phyloP scores from a whole-genome alignment of 441 rosid species.

The Arabidopsis hybrid region DNA sequence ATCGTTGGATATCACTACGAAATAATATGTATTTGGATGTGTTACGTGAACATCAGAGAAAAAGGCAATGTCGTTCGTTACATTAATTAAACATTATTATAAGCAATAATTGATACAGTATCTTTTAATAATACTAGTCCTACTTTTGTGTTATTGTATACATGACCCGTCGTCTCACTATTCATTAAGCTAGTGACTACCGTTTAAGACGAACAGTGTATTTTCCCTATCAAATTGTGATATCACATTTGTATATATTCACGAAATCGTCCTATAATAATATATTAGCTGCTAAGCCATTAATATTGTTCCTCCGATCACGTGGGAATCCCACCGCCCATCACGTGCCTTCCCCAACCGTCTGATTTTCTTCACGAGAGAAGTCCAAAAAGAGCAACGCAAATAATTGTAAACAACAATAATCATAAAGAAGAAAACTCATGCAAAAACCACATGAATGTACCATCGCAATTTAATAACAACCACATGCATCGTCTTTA shows the following conservation, averaged over 20 bases:
- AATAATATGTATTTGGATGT: constrained; percentile 2
- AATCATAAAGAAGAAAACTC: not conserved
- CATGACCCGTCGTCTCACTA: not conserved
- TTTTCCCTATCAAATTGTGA: not conserved
- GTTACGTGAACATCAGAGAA: not conserved
- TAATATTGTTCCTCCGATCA: constrained; percentile 24
- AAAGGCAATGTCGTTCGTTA: constrained; percentile 30
- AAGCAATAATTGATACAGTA: constrained; percentile 19
- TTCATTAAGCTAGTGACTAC: not conserved
- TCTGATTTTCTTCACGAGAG: constrained; percentile 36
- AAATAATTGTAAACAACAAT: constrained; percentile 14
- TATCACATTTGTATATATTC: not conserved
- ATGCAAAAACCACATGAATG: constrained; percentile 4
- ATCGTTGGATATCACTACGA: constrained; percentile 4
- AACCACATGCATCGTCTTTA: constrained; percentile 2
- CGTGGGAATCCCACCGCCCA: constrained; percentile 32
- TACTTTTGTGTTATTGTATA: constrained; percentile 5
- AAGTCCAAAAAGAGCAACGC: constrained; percentile 14
- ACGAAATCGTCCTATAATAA: not conserved
- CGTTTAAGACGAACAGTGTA: not conserved
- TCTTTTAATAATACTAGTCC: not conserved
- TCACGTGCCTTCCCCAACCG: constrained; percentile 16
- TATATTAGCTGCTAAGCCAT: too few species aligned
- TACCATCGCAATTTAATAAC: constrained; percentile 9
- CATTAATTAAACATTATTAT: constrained; percentile 7